Conservation (phyloP, 805 yeast species). For the Brettanomyces anomalus region DNA sequence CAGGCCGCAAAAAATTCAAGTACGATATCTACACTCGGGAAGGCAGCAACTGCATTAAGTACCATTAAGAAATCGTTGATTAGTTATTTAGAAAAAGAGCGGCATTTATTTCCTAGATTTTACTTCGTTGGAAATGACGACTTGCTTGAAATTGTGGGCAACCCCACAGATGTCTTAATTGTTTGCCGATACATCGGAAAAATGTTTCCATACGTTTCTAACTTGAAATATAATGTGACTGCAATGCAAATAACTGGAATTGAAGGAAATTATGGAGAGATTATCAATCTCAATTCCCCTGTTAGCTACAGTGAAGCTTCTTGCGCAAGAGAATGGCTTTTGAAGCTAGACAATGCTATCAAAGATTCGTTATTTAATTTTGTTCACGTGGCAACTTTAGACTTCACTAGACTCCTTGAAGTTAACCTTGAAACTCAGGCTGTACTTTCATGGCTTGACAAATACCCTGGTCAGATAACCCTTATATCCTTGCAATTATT, state of each 20-base stretch:
- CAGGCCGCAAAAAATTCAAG: not conserved
- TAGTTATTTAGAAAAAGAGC: conserved; percentile 72
- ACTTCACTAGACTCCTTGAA: conserved; percentile 11
- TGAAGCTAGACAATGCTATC: conserved; percentile 45
- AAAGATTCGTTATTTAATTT: conserved; percentile 36
- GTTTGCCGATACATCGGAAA: conserved; percentile 56
- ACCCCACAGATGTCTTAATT: conserved; percentile 34
- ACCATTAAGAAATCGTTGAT: conserved; percentile 57
- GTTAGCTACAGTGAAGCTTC: conserved; percentile 35
- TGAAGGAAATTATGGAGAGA: conserved; percentile 60
- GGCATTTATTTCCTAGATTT: conserved; percentile 71
- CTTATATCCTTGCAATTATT: conserved; percentile 45
- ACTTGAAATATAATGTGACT: conserved; percentile 28
- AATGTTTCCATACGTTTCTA: conserved; percentile 59
- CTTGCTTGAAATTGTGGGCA: conserved; percentile 72
- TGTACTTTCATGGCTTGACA: conserved; percentile 27
- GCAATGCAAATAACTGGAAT: conserved; percentile 29
- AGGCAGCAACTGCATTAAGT: conserved; percentile 44
- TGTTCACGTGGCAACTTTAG: conserved; percentile 25
- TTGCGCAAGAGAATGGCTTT: conserved; percentile 54
- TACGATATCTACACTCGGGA: conserved; percentile 11
- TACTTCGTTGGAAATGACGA: conserved; percentile 91
- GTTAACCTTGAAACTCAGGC: not conserved
- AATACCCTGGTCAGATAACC: conserved; percentile 47
- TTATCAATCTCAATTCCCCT: conserved; percentile 31